These are phyloP conservation scores for Globisporangium megalacanthum DNA, from an alignment of 352 stramenopile species.

Conservation along the genomic window DNA sequence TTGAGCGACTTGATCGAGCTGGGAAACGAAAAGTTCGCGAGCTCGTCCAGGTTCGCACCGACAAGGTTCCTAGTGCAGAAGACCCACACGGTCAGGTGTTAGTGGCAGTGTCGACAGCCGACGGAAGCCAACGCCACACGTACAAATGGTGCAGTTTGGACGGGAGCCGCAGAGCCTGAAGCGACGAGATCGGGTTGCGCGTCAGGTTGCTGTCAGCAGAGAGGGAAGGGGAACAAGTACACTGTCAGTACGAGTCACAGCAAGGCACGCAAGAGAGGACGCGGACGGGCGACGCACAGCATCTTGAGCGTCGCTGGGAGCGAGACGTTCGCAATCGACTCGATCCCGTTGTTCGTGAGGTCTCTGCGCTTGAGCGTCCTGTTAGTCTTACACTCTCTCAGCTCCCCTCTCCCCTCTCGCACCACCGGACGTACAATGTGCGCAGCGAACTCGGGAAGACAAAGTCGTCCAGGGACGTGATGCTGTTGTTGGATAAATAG, in stretches of 20 bases:
- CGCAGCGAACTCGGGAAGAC: slow-evolving; percentile 23
- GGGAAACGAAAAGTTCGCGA: slow-evolving; percentile 32
- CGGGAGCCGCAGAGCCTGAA: slow-evolving; percentile 21
- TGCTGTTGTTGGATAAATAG: slow-evolving; percentile 33
- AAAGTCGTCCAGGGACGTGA: slow-evolving; percentile 19
- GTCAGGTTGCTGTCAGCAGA: slow-evolving; percentile 24
- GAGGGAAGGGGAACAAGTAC: not conserved
- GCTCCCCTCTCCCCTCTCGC: not conserved
- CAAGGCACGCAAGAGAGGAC: not conserved
- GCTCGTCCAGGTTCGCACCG: slow-evolving; percentile 12
- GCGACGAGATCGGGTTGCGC: slow-evolving; percentile 24
- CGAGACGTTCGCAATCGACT: slow-evolving; percentile 1
- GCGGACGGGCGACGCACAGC: slow-evolving; percentile 3
- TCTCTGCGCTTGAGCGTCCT: not conserved
- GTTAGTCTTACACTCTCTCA: not conserved
- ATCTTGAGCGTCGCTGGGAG: slow-evolving; percentile 4
- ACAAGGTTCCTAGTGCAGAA: slow-evolving; percentile 6
- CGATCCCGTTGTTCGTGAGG: slow-evolving; percentile 3
- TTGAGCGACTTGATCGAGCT: slow-evolving; percentile 25
- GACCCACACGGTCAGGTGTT: not conserved
- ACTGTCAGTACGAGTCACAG: slow-evolving; percentile 9
- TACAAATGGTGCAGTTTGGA: slow-evolving; percentile 25
- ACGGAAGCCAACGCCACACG: not conserved
- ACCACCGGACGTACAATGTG: slow-evolving; percentile 4
- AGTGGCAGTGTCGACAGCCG: not conserved